These are phyloP conservation scores for Aspergillus indologenus DNA, from an alignment of 495 filamentous ascomycete genomes.

Conservation along the genomic window DNA sequence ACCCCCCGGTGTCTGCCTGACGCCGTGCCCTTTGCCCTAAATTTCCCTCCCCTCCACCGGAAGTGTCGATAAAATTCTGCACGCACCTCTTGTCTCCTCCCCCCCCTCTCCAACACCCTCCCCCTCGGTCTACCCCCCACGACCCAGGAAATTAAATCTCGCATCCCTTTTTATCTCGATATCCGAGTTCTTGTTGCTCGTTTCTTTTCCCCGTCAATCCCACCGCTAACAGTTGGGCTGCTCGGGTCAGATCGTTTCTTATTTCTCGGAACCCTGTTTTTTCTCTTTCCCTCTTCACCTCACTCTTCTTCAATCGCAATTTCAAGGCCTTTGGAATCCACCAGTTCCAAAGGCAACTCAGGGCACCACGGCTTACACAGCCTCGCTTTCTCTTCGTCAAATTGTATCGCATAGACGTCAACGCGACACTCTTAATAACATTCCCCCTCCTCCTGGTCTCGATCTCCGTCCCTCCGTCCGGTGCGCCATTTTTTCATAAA, in stretches of 20 bases:
- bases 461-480: conserved; percentile 50
- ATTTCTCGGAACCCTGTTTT: conserved; percentile 9
- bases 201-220: conserved; percentile 9
- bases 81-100: conserved; percentile 17
- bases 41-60: conserved; percentile 10
- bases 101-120: conserved; percentile 4
- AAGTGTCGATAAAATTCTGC: conserved; percentile 25
- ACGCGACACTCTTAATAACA: conserved; percentile 64
- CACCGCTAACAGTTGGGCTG: background rate
- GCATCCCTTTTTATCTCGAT: conserved; percentile 10
- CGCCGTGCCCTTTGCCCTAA: conserved; percentile 30
- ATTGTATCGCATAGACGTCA: conserved; percentile 64
- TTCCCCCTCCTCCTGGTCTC: conserved; percentile 70
- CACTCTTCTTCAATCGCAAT: conserved; percentile 4
- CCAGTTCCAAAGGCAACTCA: conserved; percentile 55
- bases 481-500: conserved; percentile 49
- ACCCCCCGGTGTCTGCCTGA: conserved; percentile 17
- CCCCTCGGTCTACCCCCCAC: conserved; percentile 6
- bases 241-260: conserved; percentile 7
- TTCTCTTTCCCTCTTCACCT: conserved; percentile 8
- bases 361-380: conserved; percentile 68
- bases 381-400: conserved; percentile 69
- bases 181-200: conserved; percentile 14
- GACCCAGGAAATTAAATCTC: conserved; percentile 22
- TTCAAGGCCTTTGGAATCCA: conserved; percentile 58